These are phyloP conservation scores for Termitomyces sp. DNA, from an alignment of 768 basidiomycete genomes.

Conservation along the genomic window DNA sequence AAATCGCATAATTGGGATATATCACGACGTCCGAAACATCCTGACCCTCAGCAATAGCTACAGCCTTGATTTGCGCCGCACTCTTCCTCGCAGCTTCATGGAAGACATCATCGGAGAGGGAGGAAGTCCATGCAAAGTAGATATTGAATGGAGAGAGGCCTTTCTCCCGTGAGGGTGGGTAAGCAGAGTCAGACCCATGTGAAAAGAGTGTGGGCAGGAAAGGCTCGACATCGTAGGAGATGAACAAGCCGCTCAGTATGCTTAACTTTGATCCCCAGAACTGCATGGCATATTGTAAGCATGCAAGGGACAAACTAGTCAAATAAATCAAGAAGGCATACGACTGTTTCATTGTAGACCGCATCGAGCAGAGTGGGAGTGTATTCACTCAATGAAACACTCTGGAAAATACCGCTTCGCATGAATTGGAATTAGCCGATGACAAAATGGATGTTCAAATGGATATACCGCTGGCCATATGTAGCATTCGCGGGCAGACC, in stretches of 20 bases:
- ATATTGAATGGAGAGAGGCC: constrained; percentile 42
- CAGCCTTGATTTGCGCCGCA: constrained; percentile 30
- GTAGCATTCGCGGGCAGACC: constrained; percentile 30
- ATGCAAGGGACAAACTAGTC: neutral
- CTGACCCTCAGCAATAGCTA: constrained; percentile 35
- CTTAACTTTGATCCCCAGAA: constrained; percentile 35
- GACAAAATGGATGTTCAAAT: neutral
- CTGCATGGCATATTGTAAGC: constrained; percentile 18
- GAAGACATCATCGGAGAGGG: constrained; percentile 32
- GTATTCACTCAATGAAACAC: constrained; percentile 33
- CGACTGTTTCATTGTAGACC: constrained; percentile 38
- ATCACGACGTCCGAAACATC: constrained; percentile 26
- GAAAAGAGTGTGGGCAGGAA: constrained; percentile 36
- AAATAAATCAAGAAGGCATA: constrained; percentile 10
- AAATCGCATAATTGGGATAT: constrained; percentile 60
- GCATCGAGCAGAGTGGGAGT: constrained; percentile 30
- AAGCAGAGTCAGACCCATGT: constrained; percentile 37
- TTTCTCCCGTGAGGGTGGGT: constrained; percentile 34
- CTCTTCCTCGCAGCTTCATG: constrained; percentile 32
- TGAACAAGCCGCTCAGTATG: constrained; percentile 22
- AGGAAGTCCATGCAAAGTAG: constrained; percentile 36
- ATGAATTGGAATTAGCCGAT: neutral
- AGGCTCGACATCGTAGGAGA: constrained; percentile 47
- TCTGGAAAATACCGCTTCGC: constrained; percentile 26
- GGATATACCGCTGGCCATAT: constrained; percentile 16